Evolutionary conservation across 768 basidiomycete species (phyloP), one percentile per base, ranked within the genome.

Genomic region (Crucibulum laeve): DNA sequence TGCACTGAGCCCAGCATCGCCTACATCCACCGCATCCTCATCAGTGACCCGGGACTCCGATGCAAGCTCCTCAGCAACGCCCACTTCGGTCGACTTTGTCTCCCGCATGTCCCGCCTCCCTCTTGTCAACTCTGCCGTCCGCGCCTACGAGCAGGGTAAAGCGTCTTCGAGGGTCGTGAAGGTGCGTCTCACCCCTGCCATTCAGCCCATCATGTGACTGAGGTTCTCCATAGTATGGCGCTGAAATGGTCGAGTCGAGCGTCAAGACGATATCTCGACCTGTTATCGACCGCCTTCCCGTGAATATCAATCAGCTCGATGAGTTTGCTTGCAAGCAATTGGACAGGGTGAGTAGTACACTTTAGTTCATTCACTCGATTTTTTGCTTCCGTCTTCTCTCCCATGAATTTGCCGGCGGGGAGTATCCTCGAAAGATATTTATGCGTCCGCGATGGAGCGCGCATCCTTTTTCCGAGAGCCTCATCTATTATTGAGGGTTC

Each of bases 281-380:
- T 21, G 90, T 91, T 38, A 84, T 91, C 40, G 79, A 87, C 44
- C 76, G 84, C 21, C 70, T 92, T 0, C 87, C 88, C 7, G 84
- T 87, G 38, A 76, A 73, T 45, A 82, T 87, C 21, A 78, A 74
- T 47, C 80, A 82, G 53, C 65, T 93, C 11, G 91, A 93, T 49
- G 89, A 90, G 47, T 92, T 92, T 61, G 91, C 91, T 2, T 90
- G 87, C 57, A 74, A 89, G 45, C 90, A 93, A 58, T 73, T 94
- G 30, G 90, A 93, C 64, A 74, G 80, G 60, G 87, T 92, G 49
- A 55, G 84, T 72, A n/a, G n/a, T 40, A 15, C 49, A 39, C 28
- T 38, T 24, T 40, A 13, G 13, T 18, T 18, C 35, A 13, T 36
- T 18, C 18, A 10, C 17, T 38, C 41, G 28, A 45, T 30, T 30